A percentile compares a stretch with the other conserved stretches of the same genome.
Conservation (phyloP, 2,329 filamentous ascomycete species). For the Pseudocercospora musae region DNA sequence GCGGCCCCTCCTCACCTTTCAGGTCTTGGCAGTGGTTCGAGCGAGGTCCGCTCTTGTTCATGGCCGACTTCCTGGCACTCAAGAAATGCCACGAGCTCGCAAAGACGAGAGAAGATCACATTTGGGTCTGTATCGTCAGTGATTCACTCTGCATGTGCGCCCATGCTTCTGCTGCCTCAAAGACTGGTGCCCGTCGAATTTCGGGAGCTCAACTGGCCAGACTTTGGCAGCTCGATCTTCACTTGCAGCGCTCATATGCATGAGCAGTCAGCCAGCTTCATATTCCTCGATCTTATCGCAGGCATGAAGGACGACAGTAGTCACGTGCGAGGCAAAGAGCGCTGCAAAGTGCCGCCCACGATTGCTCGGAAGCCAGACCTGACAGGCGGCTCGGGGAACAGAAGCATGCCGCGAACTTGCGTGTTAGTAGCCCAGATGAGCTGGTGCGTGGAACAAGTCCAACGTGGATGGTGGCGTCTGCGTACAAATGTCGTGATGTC, state of each 20-base stretch:
- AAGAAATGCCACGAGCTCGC: background rate
- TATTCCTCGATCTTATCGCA: background rate
- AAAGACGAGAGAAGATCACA: background rate
- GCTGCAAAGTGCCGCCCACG: background rate
- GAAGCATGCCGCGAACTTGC: background rate
- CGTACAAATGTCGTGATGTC: background rate
- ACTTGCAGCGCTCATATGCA: background rate
- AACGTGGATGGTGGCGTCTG: background rate
- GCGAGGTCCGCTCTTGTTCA: background rate
- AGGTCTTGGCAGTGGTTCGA: background rate
- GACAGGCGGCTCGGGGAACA: background rate
- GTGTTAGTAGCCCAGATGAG: background rate
- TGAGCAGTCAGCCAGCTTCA: background rate
- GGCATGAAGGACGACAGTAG: background rate
- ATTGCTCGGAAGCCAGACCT: background rate
- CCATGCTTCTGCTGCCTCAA: background rate
- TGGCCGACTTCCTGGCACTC: background rate
- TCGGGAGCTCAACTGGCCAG: background rate
- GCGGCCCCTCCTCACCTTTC: background rate
- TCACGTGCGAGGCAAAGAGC: background rate
- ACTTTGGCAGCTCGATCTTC: background rate
- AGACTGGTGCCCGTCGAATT: background rate
- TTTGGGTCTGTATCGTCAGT: background rate
- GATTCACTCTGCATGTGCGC: background rate
- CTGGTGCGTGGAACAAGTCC: background rate